These are phyloP conservation scores for Protomyces inundatus DNA, from an alignment of 1,139 yeast species.

Conservation along the genomic window DNA sequence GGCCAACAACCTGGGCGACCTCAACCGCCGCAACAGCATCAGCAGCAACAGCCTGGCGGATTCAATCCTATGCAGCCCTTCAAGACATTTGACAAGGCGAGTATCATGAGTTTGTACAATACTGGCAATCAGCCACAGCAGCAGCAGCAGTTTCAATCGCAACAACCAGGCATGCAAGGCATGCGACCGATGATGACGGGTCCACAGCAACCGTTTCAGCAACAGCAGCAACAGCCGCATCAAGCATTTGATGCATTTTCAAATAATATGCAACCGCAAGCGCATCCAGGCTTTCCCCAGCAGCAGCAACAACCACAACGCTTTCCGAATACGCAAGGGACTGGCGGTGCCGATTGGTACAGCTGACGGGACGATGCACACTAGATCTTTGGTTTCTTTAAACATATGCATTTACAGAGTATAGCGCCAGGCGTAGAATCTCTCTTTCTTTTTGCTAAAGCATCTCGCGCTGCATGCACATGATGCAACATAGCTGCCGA, in stretches of 20 bases:
- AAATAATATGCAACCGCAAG: background rate
- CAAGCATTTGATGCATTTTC: background rate
- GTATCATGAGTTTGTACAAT: slow-evolving; percentile 18
- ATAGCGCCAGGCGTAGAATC: background rate
- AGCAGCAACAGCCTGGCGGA: slow-evolving; percentile 10
- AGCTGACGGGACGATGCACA: background rate
- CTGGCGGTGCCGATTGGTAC: background rate
- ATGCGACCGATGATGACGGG: background rate
- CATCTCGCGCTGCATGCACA: too few species aligned
- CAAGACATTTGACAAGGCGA: slow-evolving; percentile 23
- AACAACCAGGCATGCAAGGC: background rate
- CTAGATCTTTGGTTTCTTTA: background rate
- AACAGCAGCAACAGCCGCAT: background rate
- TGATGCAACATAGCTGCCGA: too few species aligned
- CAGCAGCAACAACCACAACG: background rate
- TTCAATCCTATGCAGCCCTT: slow-evolving; percentile 5
- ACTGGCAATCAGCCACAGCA: background rate
- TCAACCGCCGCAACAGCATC: slow-evolving; percentile 19
- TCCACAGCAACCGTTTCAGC: background rate
- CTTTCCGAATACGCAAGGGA: background rate
- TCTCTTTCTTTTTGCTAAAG: background rate
- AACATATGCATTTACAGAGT: background rate
- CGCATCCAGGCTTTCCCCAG: background rate
- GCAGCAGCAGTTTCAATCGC: slow-evolving; percentile 1
- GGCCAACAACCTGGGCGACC: background rate